Evolutionary conservation across 352 stramenopile genomes (phyloP).

Genomic region (Bremia lactucae): DNA sequence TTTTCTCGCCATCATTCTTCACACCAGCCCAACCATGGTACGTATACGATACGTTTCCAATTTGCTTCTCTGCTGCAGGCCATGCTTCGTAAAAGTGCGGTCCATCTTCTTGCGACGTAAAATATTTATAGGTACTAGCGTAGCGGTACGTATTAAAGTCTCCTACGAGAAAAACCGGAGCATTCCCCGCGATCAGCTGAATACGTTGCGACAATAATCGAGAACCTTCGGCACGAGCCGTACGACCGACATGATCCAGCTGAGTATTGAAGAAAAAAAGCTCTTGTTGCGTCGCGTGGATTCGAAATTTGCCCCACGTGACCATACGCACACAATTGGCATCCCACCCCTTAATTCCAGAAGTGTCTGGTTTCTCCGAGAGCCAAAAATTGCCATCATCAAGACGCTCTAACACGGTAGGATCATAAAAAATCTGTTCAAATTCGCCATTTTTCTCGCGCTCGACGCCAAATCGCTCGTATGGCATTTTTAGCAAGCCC

Average conservation of each 20-base stretch:
- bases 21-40: slow-evolving; percentile 83
- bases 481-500: slow-evolving; percentile 39
- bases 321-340: slow-evolving; percentile 58
- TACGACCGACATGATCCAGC: slow-evolving; percentile 49
- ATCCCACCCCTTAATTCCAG: slow-evolving; percentile 50
- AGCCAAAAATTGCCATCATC: slow-evolving; percentile 67
- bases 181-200: slow-evolving; percentile 35
- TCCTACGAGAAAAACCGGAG: slow-evolving; percentile 67
- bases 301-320: slow-evolving; percentile 62
- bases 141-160: slow-evolving; percentile 85
- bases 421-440: slow-evolving; percentile 77
- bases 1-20: slow-evolving; percentile 69
- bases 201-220: slow-evolving; percentile 58
- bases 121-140: slow-evolving; percentile 72
- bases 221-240: slow-evolving; percentile 43
- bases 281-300: slow-evolving; percentile 47
- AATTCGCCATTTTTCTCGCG: slow-evolving; percentile 64
- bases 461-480: slow-evolving; percentile 65
- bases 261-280: slow-evolving; percentile 77
- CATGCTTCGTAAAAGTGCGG: slow-evolving; percentile 64
- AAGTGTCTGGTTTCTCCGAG: slow-evolving; percentile 49
- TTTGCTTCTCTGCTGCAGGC: slow-evolving; percentile 48
- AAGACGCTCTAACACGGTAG: slow-evolving; percentile 37
- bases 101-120: slow-evolving; percentile 47
- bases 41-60: slow-evolving; percentile 73